Conservation (phyloP, 1,284 basidiomycete species). For the Ceratobasidium sp. region DNA sequence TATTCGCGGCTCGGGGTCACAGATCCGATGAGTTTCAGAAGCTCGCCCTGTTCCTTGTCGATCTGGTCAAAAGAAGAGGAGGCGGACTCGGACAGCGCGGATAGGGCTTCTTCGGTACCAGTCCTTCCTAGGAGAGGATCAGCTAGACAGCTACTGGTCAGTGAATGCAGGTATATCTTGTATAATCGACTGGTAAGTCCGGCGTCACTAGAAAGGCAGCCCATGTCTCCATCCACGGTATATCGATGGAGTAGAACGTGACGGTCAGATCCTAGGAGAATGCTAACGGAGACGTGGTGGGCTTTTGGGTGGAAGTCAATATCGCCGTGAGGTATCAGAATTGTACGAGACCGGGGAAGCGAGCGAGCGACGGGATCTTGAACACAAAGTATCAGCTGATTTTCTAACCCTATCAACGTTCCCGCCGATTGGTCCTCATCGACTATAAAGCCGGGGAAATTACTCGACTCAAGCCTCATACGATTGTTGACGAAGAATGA, state of each 20-base stretch:
- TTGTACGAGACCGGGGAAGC: constrained; percentile 43
- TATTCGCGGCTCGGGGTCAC: constrained; percentile 51
- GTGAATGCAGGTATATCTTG: constrained; percentile 55
- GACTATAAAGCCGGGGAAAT: constrained; percentile 44
- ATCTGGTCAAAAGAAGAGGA: constrained; percentile 53
- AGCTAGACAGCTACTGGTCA: constrained; percentile 53
- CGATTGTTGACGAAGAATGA: constrained; percentile 41
- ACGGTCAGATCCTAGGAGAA: not conserved
- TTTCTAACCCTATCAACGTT: constrained; percentile 44
- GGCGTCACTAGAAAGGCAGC: constrained; percentile 50
- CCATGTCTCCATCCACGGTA: constrained; percentile 51
- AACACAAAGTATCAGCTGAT: constrained; percentile 40
- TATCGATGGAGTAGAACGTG: constrained; percentile 47
- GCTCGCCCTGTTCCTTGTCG: constrained; percentile 44
- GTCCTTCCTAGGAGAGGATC: constrained; percentile 57
- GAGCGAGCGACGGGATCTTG: not conserved
- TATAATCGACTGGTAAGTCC: constrained; percentile 52
- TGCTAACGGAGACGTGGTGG: constrained; percentile 36
- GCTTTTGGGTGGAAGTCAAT: constrained; percentile 37
- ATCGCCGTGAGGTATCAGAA: constrained; percentile 52
- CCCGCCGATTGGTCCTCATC: constrained; percentile 46
- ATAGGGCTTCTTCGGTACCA: constrained; percentile 57
- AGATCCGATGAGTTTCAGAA: constrained; percentile 50
- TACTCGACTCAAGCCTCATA: constrained; percentile 39
- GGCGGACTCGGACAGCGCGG: constrained; percentile 50